Conservation (phyloP, 2,329 filamentous ascomycete genomes). For the Alternaria metachromatica region DNA sequence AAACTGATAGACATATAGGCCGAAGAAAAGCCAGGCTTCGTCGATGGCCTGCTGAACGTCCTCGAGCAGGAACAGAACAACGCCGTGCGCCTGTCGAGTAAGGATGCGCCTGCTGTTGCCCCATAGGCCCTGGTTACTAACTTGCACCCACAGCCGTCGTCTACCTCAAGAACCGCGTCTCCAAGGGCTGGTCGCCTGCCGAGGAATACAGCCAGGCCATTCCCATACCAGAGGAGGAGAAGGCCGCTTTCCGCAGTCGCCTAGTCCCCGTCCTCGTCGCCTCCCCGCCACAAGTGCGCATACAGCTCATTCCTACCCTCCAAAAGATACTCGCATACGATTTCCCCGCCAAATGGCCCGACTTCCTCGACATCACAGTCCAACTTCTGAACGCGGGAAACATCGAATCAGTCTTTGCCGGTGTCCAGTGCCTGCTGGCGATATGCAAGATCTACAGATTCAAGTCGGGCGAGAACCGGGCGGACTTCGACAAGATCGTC, state of each 20-base stretch:
- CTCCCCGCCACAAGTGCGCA: slow-evolving; percentile 80
- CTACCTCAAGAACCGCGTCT: slow-evolving; percentile 97
- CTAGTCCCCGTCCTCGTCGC: slow-evolving; percentile 87
- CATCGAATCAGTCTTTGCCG: slow-evolving; percentile 85
- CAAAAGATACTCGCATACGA: slow-evolving; percentile 96
- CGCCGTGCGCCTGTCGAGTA: slow-evolving; percentile 88
- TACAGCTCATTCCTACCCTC: slow-evolving; percentile 91
- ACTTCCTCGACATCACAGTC: slow-evolving; percentile 90
- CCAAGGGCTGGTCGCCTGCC: slow-evolving; percentile 82
- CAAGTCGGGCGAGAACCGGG: slow-evolving; percentile 81
- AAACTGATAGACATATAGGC: slow-evolving; percentile 64
- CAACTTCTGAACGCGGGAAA: slow-evolving; percentile 88
- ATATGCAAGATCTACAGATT: slow-evolving; percentile 96
- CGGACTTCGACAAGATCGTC: slow-evolving; percentile 93
- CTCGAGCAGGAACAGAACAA: slow-evolving; percentile 86
- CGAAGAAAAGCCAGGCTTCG: slow-evolving; percentile 88
- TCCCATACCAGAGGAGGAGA: slow-evolving; percentile 86
- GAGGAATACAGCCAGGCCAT: slow-evolving; percentile 77
- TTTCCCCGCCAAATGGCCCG: slow-evolving; percentile 92
- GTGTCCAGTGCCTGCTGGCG: slow-evolving; percentile 89
- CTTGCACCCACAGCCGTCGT: slow-evolving; percentile 73
- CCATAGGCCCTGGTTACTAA: slow-evolving; percentile 26
- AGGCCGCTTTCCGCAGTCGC: slow-evolving; percentile 82
- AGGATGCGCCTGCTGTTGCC: slow-evolving; percentile 28
- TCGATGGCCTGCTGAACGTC: slow-evolving; percentile 88